Conservation (phyloP, 2,329 filamentous ascomycete genomes). For the Cladophialophora immunda region DNA sequence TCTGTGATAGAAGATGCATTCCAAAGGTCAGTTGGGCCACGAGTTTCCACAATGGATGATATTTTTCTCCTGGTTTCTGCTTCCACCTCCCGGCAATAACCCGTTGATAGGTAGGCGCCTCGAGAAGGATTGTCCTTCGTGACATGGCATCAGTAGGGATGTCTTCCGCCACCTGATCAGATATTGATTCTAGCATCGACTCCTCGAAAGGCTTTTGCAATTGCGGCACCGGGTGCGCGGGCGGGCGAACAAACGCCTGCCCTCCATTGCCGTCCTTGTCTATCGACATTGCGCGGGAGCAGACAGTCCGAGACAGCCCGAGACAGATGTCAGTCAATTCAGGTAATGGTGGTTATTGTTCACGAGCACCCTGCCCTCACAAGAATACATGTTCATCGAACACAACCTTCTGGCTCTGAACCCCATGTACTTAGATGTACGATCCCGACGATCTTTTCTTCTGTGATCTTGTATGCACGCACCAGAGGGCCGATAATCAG, state of each 20-base stretch:
- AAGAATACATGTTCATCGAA: slow-evolving; percentile 15
- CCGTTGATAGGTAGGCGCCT: slow-evolving; percentile 72
- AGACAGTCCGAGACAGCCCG: background rate
- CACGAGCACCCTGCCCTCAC: slow-evolving; percentile 8
- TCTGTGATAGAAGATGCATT: slow-evolving; percentile 84
- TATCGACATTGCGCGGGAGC: slow-evolving; percentile 29
- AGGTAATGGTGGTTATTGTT: slow-evolving; percentile 6
- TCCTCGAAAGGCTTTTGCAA: slow-evolving; percentile 57
- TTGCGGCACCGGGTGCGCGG: slow-evolving; percentile 52
- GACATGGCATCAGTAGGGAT: slow-evolving; percentile 51
- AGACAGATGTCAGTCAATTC: slow-evolving; percentile 19
- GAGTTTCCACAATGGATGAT: slow-evolving; percentile 89
- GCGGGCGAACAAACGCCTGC: slow-evolving; percentile 39
- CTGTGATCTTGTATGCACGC: background rate
- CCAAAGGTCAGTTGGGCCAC: slow-evolving; percentile 94
- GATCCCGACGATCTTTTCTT: background rate
- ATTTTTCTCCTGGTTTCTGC: slow-evolving; percentile 75
- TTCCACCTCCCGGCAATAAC: slow-evolving; percentile 80
- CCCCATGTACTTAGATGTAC: background rate
- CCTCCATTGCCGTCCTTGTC: slow-evolving; percentile 27
- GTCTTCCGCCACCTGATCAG: slow-evolving; percentile 42
- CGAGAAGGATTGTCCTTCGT: slow-evolving; percentile 73
- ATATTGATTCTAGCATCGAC: slow-evolving; percentile 52
- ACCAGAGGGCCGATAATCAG: background rate
- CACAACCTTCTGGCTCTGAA: background rate